phyloP scores from a whole-genome alignment of 2,329 filamentous ascomycete genomes.

The Pseudopyrenochaeta lycopersici region DNA sequence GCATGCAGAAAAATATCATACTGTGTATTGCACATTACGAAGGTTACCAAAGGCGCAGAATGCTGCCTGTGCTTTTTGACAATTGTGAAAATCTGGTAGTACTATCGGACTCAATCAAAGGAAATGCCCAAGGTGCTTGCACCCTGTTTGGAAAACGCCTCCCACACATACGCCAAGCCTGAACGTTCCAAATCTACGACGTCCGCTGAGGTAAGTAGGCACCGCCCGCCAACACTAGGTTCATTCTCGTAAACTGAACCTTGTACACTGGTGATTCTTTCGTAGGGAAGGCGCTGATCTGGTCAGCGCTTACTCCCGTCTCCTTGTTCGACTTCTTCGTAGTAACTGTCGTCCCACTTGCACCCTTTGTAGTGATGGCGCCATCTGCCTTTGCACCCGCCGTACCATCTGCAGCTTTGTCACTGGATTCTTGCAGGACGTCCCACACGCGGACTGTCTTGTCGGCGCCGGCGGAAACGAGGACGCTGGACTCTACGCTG shows the following conservation, averaged over 20 bases:
- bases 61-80: too few relatives aligned
- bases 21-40: too few relatives aligned
- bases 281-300: conserved; percentile 92
- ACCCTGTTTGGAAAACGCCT: background rate
- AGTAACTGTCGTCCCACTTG: conserved; percentile 51
- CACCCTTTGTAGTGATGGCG: conserved; percentile 60
- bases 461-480: conserved; percentile 90
- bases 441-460: conserved; percentile 96
- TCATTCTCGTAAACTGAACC: conserved; percentile 94
- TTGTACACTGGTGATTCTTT: conserved; percentile 97
- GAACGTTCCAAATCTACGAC: background rate
- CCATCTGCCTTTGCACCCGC: conserved; percentile 59
- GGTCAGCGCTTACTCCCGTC: conserved; percentile 87
- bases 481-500: conserved; percentile 88
- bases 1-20: too few relatives aligned
- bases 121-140: background rate
- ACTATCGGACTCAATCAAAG: too few relatives aligned
- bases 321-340: conserved; percentile 84
- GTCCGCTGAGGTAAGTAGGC: conserved; percentile 63
- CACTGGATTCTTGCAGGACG: conserved; percentile 73
- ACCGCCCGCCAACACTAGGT: conserved; percentile 86
- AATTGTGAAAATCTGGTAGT: too few relatives aligned
- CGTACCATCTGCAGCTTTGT: conserved; percentile 60
- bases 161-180: background rate
- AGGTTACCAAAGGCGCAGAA: too few relatives aligned